Evolutionary conservation across 2,329 filamentous ascomycete species (phyloP).

Genomic region (Cryphonectria parasitica): DNA sequence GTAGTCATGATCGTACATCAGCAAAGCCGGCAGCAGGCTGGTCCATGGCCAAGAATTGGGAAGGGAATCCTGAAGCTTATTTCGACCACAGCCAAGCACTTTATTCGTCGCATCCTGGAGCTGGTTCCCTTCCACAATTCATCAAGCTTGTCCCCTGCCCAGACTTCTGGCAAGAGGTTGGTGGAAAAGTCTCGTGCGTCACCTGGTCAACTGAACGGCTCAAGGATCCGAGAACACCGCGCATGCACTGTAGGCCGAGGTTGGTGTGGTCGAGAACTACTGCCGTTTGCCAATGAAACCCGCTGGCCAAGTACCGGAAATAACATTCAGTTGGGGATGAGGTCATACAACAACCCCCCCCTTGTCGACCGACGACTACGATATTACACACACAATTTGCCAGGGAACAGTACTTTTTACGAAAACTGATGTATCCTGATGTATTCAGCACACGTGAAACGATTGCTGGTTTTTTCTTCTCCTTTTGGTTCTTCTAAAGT

Average conservation of each 20-base stretch:
- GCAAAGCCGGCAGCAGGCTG: background rate
- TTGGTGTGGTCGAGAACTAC: background rate
- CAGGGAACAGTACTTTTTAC: background rate
- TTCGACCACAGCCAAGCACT: constrained; percentile 15
- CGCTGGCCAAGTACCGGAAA: background rate
- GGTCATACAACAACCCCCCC: background rate
- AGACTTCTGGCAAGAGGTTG: background rate
- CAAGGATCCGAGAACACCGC: background rate
- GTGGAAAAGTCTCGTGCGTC: constrained; percentile 19
- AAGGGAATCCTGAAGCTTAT: constrained; percentile 24
- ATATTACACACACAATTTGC: background rate
- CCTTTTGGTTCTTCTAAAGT: background rate
- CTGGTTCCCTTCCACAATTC: background rate
- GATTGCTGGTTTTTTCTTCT: background rate
- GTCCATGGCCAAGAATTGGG: background rate
- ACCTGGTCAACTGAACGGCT: constrained; percentile 15
- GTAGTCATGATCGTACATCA: background rate
- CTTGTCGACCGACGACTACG: background rate
- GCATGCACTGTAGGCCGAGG: background rate
- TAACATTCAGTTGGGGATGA: background rate
- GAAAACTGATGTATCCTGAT: background rate
- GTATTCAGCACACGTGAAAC: background rate
- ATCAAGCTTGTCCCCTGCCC: background rate
- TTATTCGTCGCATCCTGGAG: background rate
- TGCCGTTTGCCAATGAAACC: background rate